Evolutionary conservation across 768 basidiomycete genomes (phyloP).

Genomic region (Trametes cubensis): DNA sequence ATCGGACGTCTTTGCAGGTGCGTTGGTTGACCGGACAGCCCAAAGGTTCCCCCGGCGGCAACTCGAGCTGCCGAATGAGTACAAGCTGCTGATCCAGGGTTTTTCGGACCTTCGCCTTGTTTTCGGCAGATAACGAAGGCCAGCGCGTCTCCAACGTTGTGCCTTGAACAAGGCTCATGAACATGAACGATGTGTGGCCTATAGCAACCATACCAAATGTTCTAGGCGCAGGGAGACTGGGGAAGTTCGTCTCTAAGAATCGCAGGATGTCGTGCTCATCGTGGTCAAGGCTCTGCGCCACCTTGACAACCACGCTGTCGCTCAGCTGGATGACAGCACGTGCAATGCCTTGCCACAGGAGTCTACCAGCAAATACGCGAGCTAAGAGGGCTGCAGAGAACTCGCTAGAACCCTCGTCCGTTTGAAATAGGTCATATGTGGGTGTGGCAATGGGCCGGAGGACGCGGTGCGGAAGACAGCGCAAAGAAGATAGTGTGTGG

Average conservation of each 20-base stretch:
- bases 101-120: constrained; percentile 14
- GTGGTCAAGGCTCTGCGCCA: constrained; percentile 22
- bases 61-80: constrained; percentile 5
- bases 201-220: constrained; percentile 7
- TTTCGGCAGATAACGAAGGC: constrained; percentile 9
- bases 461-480: constrained; percentile 15
- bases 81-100: constrained; percentile 3
- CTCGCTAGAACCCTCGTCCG: too few species aligned
- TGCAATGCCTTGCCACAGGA: too few species aligned
- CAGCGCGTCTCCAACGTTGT: constrained; percentile 24
- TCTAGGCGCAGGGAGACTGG: constrained; percentile 2
- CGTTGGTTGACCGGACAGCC: constrained; percentile 12
- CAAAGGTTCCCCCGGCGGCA: constrained; percentile 7
- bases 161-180: constrained; percentile 23
- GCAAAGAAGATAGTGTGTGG: neutral
- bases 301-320: too few species aligned
- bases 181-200: constrained; percentile 15
- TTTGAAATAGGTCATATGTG: too few species aligned
- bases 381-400: too few species aligned
- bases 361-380: too few species aligned
- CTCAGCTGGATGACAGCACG: too few species aligned
- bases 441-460: constrained; percentile 13
- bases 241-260: constrained; percentile 11
- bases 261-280: constrained; percentile 21
- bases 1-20: constrained; percentile 21